phyloP scores from a whole-genome alignment of 805 yeast genomes.

The Ogataea angusta region DNA sequence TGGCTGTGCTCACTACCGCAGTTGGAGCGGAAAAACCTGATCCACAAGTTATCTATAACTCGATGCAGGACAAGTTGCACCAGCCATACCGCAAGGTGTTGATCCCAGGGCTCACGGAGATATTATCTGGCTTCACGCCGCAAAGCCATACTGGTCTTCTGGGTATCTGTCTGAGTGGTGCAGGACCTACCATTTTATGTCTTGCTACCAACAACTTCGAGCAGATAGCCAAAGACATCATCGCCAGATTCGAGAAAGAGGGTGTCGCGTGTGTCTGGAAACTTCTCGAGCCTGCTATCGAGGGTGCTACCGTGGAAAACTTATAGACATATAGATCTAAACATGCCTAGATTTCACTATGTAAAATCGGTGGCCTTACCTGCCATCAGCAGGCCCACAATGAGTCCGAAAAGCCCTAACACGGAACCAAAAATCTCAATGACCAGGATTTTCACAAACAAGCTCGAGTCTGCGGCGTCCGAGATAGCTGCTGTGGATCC shows the following conservation, averaged over 20 bases:
- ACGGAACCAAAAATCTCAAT: slow-evolving; percentile 97
- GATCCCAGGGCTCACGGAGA: slow-evolving; percentile 87
- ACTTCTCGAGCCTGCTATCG: slow-evolving; percentile 78
- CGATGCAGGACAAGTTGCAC: slow-evolving; percentile 96
- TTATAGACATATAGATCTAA: slow-evolving; percentile 9
- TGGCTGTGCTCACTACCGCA: slow-evolving; percentile 90
- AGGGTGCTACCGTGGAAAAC: slow-evolving; percentile 69
- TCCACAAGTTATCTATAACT: slow-evolving; percentile 78
- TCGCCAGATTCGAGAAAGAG: slow-evolving; percentile 62
- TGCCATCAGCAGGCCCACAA: slow-evolving; percentile 96
- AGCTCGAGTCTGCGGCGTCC: slow-evolving; percentile 94
- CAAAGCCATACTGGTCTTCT: slow-evolving; percentile 76
- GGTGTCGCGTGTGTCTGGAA: slow-evolving; percentile 76
- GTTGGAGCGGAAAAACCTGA: slow-evolving; percentile 76
- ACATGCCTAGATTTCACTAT: slow-evolving; percentile 35
- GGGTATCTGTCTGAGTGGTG: slow-evolving; percentile 95
- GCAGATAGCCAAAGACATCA: slow-evolving; percentile 72
- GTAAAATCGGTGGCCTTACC: slow-evolving; percentile 85
- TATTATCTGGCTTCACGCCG: slow-evolving; percentile 78
- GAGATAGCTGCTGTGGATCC: slow-evolving; percentile 98
- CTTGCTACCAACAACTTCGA: slow-evolving; percentile 89
- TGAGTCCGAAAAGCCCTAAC: slow-evolving; percentile 90
- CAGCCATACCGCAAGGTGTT: slow-evolving; percentile 94
- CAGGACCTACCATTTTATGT: slow-evolving; percentile 96
- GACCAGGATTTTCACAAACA: slow-evolving; percentile 93